A percentile compares a stretch with the other conserved stretches of the same genome.
Evolutionary conservation across 768 basidiomycete genomes (phyloP).

Genomic region (Leccinum longicurvipes): DNA sequence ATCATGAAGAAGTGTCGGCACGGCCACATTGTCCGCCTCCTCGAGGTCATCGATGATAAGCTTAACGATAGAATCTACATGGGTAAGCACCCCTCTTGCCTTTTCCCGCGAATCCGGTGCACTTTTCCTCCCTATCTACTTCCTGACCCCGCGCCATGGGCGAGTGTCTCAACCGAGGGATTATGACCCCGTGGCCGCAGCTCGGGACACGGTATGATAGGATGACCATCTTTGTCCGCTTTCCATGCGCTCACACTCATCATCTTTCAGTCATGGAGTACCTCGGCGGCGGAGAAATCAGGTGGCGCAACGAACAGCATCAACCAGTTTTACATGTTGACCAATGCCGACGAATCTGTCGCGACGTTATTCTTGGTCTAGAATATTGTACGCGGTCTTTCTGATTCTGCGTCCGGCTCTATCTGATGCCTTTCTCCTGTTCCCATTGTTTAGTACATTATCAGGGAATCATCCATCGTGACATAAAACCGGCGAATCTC

Average conservation of each 20-base stretch:
- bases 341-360: slow-evolving; percentile 82
- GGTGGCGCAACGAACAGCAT: slow-evolving; percentile 68
- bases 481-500: slow-evolving; percentile 98
- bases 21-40: slow-evolving; percentile 83
- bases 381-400: slow-evolving; percentile 76
- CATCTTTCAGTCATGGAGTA: slow-evolving; percentile 85
- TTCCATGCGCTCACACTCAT: slow-evolving; percentile 19
- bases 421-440: slow-evolving; percentile 1
- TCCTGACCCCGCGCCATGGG: slow-evolving; percentile 25
- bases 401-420: slow-evolving; percentile 1
- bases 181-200: slow-evolving; percentile 32
- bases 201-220: slow-evolving; percentile 32
- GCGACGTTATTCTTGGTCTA: slow-evolving; percentile 91
- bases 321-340: slow-evolving; percentile 77
- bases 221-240: slow-evolving; percentile 11
- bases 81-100: slow-evolving; percentile 54
- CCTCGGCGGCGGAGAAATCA: slow-evolving; percentile 91
- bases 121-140: slow-evolving; percentile 19
- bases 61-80: slow-evolving; percentile 88
- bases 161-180: slow-evolving; percentile 30
- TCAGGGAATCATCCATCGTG: slow-evolving; percentile 98
- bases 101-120: slow-evolving; percentile 11
- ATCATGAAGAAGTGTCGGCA: slow-evolving; percentile 98
- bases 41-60: slow-evolving; percentile 94
- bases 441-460: slow-evolving; percentile 69